Percentiles rank a stretch among this genome's conserved stretches.
These are phyloP conservation scores for Chenopodium quinoa DNA, from an alignment of 148 eudicot genomes.

Conservation along the genomic window DNA sequence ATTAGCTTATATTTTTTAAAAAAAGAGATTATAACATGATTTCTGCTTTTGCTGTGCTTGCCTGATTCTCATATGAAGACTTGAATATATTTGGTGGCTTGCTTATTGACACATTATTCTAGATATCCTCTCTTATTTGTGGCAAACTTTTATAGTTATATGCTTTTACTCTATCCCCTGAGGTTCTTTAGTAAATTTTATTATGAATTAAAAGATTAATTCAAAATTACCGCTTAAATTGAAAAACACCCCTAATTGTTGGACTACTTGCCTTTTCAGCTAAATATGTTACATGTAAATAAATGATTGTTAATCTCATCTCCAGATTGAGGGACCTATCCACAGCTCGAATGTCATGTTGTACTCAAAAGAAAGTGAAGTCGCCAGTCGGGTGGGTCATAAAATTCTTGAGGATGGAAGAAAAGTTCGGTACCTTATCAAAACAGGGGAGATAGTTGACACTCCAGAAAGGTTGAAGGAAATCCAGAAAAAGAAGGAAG, in stretches of 20 bases:
- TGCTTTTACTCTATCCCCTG: no score
- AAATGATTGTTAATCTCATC: not conserved
- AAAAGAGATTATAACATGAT: not conserved
- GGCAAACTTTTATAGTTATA: no score
- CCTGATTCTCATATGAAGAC: not conserved
- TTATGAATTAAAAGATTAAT: not conserved
- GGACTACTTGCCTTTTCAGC: not conserved
- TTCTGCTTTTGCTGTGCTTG: not conserved
- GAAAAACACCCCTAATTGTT: not conserved
- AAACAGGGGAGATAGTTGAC: constrained; percentile 94
- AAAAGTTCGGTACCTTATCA: constrained; percentile 87
- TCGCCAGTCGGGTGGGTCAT: constrained; percentile 88
- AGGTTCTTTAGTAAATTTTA: no score
- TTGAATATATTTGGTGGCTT: not conserved
- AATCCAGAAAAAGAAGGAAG: constrained; percentile 61
- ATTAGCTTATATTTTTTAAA: not conserved
- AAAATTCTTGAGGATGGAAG: constrained; percentile 75
- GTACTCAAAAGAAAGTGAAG: constrained; percentile 81
- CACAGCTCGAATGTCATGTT: constrained; percentile 99
- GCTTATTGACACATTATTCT: not conserved
- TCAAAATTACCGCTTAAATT: not conserved
- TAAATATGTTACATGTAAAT: not conserved
- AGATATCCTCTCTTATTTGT: not conserved
- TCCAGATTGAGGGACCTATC: constrained; percentile 83
- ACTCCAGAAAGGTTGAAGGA: constrained; percentile 87